Evolutionary conservation across 768 basidiomycete genomes (phyloP), one percentile per base, ranked within the genome.

Genomic region (Mycena rosella): DNA sequence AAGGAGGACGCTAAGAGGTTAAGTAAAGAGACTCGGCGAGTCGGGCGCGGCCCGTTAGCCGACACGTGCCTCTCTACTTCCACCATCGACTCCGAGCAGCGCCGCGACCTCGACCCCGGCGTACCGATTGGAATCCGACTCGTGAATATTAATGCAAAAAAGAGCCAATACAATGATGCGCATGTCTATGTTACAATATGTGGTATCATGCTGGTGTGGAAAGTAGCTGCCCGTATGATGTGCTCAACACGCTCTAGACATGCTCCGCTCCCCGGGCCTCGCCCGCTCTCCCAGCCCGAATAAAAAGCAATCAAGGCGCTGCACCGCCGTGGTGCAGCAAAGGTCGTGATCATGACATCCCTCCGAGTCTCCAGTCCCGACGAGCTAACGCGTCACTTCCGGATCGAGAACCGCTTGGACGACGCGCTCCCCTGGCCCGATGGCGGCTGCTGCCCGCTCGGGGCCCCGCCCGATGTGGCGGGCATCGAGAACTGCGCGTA

Each of bases 401-500:
- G 75, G 63, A 73, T 48, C 54, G 63, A 69, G 55, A 76, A 75
- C 60, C 78, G 83, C 78, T 77, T 82, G n/a, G n/a, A n/a, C 78
- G 75, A 77, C 42, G 38, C 58, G 57, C 51, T 52, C 49, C 38
- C 27, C 42, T 49, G 49, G 17, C 48, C 48, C 20, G 57, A 49
- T 14, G 65, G 24, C 9, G 57, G 15, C 8, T n/a, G 58, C 58
- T 78, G 73, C 63, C 74, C 68, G 51, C n/a, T 14, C 27, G 62
- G 58, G 51, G 60, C 48, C 30, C 68, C 62, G 24, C 69, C 58
- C 66, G 68, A 65, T 63, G n/a, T 26, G n/a, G 74, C 44, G 20
- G 74, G 74, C 51, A 78, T 69, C 30, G 78, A 71, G 63, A 89
- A 83, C 5, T 86, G 81, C 42, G 88, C 81, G 78, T 87, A 89